Base-by-base conservation (phyloP, 768 basidiomycete genomes). In the Lanmaoa rubissima region DNA sequence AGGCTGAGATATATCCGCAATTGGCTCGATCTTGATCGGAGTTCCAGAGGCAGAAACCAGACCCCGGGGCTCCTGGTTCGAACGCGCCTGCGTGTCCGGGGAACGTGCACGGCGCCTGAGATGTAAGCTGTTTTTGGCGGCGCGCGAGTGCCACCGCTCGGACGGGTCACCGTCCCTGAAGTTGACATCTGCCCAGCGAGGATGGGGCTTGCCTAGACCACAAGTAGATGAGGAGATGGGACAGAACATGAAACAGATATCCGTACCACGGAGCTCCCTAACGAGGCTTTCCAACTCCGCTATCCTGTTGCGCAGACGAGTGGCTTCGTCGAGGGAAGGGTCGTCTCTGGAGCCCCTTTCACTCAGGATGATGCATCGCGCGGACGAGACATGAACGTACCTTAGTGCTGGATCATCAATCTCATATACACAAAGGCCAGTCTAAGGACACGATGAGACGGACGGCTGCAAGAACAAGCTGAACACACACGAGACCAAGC, bases 391-490 rank as follows among this genome's bases (percentile, higher is more conserved):
- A 28, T 8, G 55, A n/a, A 38, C 60, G 17, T 61, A 90, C 91
- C 89, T 80, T 38, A 89, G 74, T 11, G 88, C 86, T 14, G 90
- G 90, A 73, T 93, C 93, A 69, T 95, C 94, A 61, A 95, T 90
- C 68, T 96, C 94, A 63, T 96, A 96, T 1, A 96, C 92, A 70
- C 94, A 96, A 17, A 95, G 87, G 49, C 94, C 94, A 21, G 94
- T 95, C 90, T 93, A 7, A 3, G 48, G 63, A 16, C 21, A 48
- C 3, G 55, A 51, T 46, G 43, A 61, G 59, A 48, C 1, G 46
- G 57, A 51, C 9, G 40, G 38, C 54, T 41, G 36, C 49, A 2
- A 24, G 43, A 48, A 34, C 17, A 28, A 40, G 53, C 31, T 32
- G 54, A 53, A n/a, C 19, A 61, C 71, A 58, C 75, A 92, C 92